phyloP scores from a whole-genome alignment of 176 grass and related monocot genomes.

The Leersia perrieri region DNA sequence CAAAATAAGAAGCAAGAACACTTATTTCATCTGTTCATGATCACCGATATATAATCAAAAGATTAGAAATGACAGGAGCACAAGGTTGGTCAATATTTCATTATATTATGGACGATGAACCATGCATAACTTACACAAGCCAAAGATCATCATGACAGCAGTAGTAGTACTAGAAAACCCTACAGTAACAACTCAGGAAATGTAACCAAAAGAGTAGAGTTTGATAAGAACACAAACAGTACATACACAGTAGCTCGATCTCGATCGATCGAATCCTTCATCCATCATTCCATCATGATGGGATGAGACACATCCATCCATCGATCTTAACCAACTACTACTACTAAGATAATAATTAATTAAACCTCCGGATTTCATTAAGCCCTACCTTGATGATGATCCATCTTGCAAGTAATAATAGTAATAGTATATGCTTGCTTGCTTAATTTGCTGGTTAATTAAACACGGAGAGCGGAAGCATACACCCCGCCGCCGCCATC shows the following conservation, averaged over 20 bases:
- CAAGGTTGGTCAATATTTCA: background rate
- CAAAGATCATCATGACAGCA: slow-evolving; percentile 20
- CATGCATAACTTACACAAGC: slow-evolving; percentile 45
- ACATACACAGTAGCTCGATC: background rate
- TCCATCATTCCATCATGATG: background rate
- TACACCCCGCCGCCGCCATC: slow-evolving; percentile 49
- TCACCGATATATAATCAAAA: background rate
- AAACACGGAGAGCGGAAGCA: slow-evolving; percentile 61
- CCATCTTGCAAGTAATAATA: no score
- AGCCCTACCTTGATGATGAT: slow-evolving; percentile 37
- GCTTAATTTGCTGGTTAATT: slow-evolving; percentile 30
- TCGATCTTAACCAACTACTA: slow-evolving; percentile 13
- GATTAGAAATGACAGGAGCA: background rate
- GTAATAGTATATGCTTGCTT: no score
- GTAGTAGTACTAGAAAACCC: slow-evolving; percentile 47
- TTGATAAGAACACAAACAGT: slow-evolving; percentile 27
- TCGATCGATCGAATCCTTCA: slow-evolving; percentile 4
- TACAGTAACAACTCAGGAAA: slow-evolving; percentile 41
- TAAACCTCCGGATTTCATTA: slow-evolving; percentile 13
- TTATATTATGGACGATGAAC: slow-evolving; percentile 36
- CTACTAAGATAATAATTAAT: background rate
- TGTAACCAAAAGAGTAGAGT: slow-evolving; percentile 35
- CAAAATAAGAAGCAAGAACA: background rate
- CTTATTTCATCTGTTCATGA: no score
- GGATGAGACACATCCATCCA: background rate